Percentiles rank a stretch among this genome's conserved stretches.
Evolutionary conservation across 2,329 filamentous ascomycete species (phyloP).

Genomic region (Chlorencoelia australis): DNA sequence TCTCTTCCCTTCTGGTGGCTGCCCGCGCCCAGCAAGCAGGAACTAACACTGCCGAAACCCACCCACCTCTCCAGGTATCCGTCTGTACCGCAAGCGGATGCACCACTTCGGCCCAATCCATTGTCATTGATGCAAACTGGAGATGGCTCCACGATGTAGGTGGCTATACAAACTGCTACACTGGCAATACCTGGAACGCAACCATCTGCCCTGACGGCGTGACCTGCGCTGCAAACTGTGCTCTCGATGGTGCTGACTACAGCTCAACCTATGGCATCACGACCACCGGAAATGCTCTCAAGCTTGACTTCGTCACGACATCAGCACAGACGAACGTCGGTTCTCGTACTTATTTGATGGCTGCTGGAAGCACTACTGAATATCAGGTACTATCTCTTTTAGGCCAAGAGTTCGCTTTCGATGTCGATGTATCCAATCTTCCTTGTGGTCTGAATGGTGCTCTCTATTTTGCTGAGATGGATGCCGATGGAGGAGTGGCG

Average conservation of each 20-base stretch:
- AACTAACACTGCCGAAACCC: conserved; percentile 36
- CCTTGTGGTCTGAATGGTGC: conserved; percentile 65
- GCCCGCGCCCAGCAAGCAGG: conserved; percentile 40
- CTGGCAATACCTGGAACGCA: conserved; percentile 34
- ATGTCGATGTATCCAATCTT: conserved; percentile 60
- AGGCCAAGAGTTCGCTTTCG: conserved; percentile 62
- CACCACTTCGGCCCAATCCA: conserved; percentile 35
- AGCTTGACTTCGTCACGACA: conserved; percentile 48
- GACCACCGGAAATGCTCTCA: conserved; percentile 41
- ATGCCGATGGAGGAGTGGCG: conserved; percentile 47
- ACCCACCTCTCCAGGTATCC: conserved; percentile 42
- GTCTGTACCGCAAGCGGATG: conserved; percentile 40
- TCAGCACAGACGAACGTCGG: conserved; percentile 35
- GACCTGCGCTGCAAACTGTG: conserved; percentile 40
- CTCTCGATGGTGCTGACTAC: conserved; percentile 45
- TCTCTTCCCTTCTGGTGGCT: conserved; percentile 35
- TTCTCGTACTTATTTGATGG: conserved; percentile 56
- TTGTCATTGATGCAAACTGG: conserved; percentile 49
- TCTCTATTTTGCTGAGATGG: conserved; percentile 57
- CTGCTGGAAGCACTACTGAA: conserved; percentile 38
- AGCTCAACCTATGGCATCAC: conserved; percentile 43
- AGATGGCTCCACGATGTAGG: conserved; percentile 43
- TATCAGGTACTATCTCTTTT: conserved; percentile 59
- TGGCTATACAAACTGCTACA: conserved; percentile 33
- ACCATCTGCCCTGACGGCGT: conserved; percentile 34